phyloP scores from a whole-genome alignment of 2,329 filamentous ascomycete genomes.

The Aureobasidium sp. region DNA sequence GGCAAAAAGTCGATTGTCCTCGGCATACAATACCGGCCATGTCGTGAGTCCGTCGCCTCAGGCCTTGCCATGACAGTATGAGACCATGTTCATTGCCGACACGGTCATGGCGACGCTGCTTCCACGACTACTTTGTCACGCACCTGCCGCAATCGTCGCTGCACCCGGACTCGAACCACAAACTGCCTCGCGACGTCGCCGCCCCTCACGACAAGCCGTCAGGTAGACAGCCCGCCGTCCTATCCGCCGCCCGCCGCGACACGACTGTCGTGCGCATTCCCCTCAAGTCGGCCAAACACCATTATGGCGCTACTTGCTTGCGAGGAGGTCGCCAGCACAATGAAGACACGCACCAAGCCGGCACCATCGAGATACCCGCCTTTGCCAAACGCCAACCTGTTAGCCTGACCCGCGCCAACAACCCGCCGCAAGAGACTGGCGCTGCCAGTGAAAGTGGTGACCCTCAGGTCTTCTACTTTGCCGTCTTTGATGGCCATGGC shows the following conservation, averaged over 20 bases:
- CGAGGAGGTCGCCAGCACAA: constrained; percentile 82
- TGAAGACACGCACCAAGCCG: constrained; percentile 89
- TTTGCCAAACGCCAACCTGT: constrained; percentile 79
- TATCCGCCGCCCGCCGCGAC: constrained; percentile 52
- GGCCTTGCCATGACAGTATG: constrained; percentile 7
- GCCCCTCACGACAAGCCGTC: constrained; percentile 55
- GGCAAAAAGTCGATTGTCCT: neutral
- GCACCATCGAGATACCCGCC: constrained; percentile 84
- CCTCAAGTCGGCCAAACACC: constrained; percentile 86
- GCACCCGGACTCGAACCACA: constrained; percentile 84
- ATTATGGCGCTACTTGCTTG: constrained; percentile 74
- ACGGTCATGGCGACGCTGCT: constrained; percentile 34
- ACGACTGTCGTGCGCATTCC: constrained; percentile 94
- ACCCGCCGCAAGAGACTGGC: constrained; percentile 27
- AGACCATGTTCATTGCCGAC: constrained; percentile 1
- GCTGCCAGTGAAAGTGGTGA: constrained; percentile 73
- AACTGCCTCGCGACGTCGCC: constrained; percentile 76
- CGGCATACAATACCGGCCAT: neutral
- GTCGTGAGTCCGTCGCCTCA: neutral
- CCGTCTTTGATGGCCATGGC: constrained; percentile 91
- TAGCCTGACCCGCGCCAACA: constrained; percentile 38
- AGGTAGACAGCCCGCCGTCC: constrained; percentile 23
- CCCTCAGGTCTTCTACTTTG: constrained; percentile 96
- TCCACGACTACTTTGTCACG: constrained; percentile 97
- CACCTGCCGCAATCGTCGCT: constrained; percentile 89